Evolutionary conservation across 352 stramenopile genomes (phyloP), one percentile per base, ranked within the genome.

Genomic region (Elongisporangium senticosum): DNA sequence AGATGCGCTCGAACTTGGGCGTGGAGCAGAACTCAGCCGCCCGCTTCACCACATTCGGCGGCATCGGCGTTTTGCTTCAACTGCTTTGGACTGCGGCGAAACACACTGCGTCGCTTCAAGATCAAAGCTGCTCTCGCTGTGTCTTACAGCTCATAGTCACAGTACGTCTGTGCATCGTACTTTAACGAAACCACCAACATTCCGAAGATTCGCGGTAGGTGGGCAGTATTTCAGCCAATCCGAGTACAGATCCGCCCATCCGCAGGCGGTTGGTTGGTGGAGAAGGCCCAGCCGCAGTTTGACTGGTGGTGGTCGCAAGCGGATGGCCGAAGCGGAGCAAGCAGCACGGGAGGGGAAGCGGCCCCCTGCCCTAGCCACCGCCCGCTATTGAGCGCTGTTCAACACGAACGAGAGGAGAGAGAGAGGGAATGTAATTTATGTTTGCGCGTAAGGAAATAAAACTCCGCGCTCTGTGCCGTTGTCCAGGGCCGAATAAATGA

Each of bases 1-100:
- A 91, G 50, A 86, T 64, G 47, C 76, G 77, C 68, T 92, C 78
- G 48, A 92, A 88, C 68, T 87, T 86, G 53, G 82, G 72, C 26
- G 79, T 80, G 55, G 73, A 77, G 59, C 79, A 92, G 65, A 82
- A 88, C 59, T 84, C 75, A 13, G 79, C 83, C 13, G 78, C 78
- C 13, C 79, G 78, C 62, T 77, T 79, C 52, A 90, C 75, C 53
- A 89, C 72, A 61, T 72, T 72, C 58, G 68, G 70, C 47, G 74
- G 64, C 79, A 87, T 89, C 37, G 19, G 26, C 23, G 1, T 37
- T 15, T 22, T 51, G 39, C 47, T 43, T 43, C 33, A 43, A 43
- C 33, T 43, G 33, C 5, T 11, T 37, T 7, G 7, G 11, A 10
- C 28, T 39, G 7, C 7, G 24, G 33, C 33, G 33, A 43, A 43